Conservation (phyloP, 257 asterid species). For the Jacaranda copaia region DNA sequence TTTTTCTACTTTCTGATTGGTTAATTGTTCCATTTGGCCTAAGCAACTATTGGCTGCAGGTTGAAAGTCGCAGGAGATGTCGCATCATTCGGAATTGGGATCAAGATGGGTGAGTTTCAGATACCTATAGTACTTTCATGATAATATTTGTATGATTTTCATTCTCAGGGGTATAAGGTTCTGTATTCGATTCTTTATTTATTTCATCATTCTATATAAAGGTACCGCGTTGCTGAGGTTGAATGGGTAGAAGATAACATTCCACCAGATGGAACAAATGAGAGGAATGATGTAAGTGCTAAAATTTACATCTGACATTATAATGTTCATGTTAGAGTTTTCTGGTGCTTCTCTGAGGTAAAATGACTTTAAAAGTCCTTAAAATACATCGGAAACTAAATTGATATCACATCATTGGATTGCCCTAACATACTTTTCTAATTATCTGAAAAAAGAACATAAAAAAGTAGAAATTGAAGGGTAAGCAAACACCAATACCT, state of each 20-base stretch:
- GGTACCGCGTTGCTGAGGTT: conserved; percentile 95
- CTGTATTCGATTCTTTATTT: conserved; percentile 32
- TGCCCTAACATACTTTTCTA: neutral
- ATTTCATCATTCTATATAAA: conserved; percentile 43
- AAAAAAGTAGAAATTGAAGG: neutral
- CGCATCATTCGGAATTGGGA: conserved; percentile 79
- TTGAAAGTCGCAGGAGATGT: conserved; percentile 95
- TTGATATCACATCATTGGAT: neutral
- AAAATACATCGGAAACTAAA: neutral
- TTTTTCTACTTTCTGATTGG: conserved; percentile 27
- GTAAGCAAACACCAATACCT: neutral
- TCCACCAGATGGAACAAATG: conserved; percentile 70
- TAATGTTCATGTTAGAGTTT: neutral
- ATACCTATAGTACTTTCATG: conserved; percentile 17
- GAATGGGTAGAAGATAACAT: conserved; percentile 80
- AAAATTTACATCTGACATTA: neutral
- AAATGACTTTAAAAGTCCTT: conserved; percentile 9
- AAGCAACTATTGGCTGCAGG: conserved; percentile 55
- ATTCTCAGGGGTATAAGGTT: conserved; percentile 20
- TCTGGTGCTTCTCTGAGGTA: neutral
- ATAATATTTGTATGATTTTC: neutral
- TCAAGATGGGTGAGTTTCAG: conserved; percentile 87
- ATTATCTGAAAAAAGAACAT: neutral
- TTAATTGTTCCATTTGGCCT: conserved; percentile 34
- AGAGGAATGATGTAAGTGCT: conserved; percentile 75